A percentile compares a stretch with the other conserved stretches of the same genome.
phyloP scores from a whole-genome alignment of 805 yeast species.

The Candida rishiriensis region DNA sequence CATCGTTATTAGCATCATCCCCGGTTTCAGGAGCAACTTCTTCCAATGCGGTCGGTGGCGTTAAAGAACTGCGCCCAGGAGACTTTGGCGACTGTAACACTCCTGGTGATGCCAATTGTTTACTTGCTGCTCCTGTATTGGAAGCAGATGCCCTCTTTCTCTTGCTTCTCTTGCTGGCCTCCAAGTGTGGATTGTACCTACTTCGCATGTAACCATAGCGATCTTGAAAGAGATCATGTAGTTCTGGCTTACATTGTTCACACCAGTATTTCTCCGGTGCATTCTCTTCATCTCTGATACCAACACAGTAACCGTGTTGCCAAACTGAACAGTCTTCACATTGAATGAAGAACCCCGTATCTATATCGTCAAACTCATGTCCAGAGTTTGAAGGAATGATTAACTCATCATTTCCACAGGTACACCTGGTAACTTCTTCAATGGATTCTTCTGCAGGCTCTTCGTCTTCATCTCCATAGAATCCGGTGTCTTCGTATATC shows the following conservation, averaged over 20 bases:
- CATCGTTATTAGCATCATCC: no score
- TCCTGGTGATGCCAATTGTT: no score
- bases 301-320: conserved; percentile 98
- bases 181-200: conserved; percentile 42
- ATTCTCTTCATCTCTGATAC: conserved; percentile 64
- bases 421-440: conserved; percentile 50
- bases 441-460: conserved; percentile 9
- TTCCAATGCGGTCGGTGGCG: neutral
- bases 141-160: conserved; percentile 21
- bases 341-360: conserved; percentile 67
- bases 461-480: conserved; percentile 22
- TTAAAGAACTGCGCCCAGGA: no score
- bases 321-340: conserved; percentile 91
- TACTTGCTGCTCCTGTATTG: conserved; percentile 1
- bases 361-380: conserved; percentile 35
- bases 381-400: conserved; percentile 27
- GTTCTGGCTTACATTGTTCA: conserved; percentile 82
- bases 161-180: conserved; percentile 25
- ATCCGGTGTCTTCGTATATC: conserved; percentile 9
- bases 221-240: conserved; percentile 54
- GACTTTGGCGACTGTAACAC: no score
- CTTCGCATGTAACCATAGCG: conserved; percentile 45
- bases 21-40: neutral
- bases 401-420: conserved; percentile 48
- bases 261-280: conserved; percentile 96